Conservation (phyloP, 192 early-diverging fungal species). For the Ambispora gerdemannii region DNA sequence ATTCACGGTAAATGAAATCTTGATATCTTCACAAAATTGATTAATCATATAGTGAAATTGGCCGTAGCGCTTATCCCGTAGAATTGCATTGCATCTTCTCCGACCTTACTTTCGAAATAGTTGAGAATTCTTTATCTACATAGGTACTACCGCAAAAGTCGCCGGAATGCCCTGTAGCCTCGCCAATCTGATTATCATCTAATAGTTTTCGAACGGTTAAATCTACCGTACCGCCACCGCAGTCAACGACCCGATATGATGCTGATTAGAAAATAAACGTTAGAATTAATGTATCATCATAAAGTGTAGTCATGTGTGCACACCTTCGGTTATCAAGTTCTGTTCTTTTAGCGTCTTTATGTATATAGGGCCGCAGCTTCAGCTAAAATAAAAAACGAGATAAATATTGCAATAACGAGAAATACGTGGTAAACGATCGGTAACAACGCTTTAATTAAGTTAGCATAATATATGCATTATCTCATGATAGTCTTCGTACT, state of each 20-base stretch:
- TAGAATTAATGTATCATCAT: neutral
- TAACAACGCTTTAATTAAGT: conserved; percentile 40
- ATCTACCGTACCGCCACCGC: conserved; percentile 43
- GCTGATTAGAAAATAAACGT: neutral
- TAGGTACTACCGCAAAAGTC: conserved; percentile 43
- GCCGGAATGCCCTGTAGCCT: conserved; percentile 30
- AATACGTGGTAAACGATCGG: neutral
- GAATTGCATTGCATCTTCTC: conserved; percentile 33
- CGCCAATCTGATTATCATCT: conserved; percentile 34
- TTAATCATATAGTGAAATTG: neutral
- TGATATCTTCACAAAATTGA: neutral
- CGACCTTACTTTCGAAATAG: conserved; percentile 46
- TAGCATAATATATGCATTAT: conserved; percentile 48
- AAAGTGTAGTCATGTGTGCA: neutral
- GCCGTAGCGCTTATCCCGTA: conserved; percentile 31
- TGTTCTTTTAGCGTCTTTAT: conserved; percentile 51
- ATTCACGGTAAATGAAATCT: neutral
- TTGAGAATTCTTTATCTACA: conserved; percentile 43
- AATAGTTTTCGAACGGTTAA: conserved; percentile 35
- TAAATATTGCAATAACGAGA: no score
- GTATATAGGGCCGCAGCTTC: conserved; percentile 56
- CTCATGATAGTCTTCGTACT: conserved; percentile 52
- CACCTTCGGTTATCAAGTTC: conserved; percentile 39
- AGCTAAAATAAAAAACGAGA: no score
- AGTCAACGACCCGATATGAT: conserved; percentile 40